Evolutionary conservation across 169 alveolate genomes (phyloP).

Genomic region (Plasmodium gaboni): DNA sequence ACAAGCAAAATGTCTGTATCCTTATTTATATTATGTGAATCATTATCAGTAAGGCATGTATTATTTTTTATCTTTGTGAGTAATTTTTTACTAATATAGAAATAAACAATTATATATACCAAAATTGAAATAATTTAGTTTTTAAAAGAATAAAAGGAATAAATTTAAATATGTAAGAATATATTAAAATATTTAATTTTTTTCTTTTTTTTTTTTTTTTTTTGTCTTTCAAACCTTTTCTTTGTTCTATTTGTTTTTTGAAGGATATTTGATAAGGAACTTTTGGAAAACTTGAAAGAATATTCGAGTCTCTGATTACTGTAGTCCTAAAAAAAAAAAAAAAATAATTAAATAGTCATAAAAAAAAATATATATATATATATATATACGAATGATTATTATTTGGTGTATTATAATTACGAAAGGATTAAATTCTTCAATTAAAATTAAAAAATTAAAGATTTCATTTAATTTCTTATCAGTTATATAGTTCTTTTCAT

Average conservation of each 20-base stretch:
- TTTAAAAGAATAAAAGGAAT: not conserved
- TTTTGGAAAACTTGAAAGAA: slow-evolving; percentile 32
- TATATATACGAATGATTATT: not conserved
- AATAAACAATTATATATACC: not conserved
- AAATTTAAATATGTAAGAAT: not conserved
- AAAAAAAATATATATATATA: slow-evolving; percentile 6
- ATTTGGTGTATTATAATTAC: slow-evolving; percentile 19
- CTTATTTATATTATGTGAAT: not conserved
- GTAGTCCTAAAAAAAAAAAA: slow-evolving; percentile 32
- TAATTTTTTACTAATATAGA: not conserved
- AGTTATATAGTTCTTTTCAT: not conserved
- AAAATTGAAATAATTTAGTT: not conserved
- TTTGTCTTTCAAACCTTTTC: slow-evolving; percentile 12
- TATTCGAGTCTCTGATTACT: slow-evolving; percentile 63
- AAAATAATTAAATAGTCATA: not conserved
- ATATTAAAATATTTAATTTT: slow-evolving; percentile 6
- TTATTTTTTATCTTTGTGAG: not conserved
- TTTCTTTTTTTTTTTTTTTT: not conserved
- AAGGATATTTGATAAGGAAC: slow-evolving; percentile 12
- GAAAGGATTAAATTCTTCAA: slow-evolving; percentile 65
- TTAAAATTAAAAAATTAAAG: slow-evolving; percentile 51
- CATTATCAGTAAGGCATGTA: slow-evolving; percentile 5
- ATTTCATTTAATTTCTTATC: slow-evolving; percentile 33
- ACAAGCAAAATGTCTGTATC: not conserved
- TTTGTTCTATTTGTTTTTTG: not conserved